phyloP scores from a whole-genome alignment of 805 yeast species.

The Metschnikowia lunata region DNA sequence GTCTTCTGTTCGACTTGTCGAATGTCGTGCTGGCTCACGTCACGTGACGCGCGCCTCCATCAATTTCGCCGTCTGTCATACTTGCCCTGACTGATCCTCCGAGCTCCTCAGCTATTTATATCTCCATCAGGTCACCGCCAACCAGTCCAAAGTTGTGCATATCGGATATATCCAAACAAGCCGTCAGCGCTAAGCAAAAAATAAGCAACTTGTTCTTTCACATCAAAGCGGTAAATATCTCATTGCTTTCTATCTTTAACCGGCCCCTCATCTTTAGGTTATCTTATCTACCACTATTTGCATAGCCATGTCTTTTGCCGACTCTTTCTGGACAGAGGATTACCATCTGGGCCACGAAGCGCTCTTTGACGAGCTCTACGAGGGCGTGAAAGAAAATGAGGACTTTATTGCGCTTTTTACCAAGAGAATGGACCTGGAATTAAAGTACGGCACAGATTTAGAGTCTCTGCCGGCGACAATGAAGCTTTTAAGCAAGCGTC shows the following conservation, averaged over 20 bases:
- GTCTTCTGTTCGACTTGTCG: too few relatives aligned
- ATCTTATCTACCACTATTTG: not conserved
- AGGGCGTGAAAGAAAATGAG: conserved; percentile 67
- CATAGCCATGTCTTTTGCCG: conserved; percentile 57
- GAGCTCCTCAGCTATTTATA: too few relatives aligned
- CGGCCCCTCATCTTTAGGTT: not conserved
- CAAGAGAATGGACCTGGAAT: conserved; percentile 70
- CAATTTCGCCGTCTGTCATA: too few relatives aligned
- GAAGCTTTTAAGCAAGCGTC: conserved; percentile 40
- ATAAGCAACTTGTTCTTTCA: too few relatives aligned
- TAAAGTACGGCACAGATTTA: conserved; percentile 56
- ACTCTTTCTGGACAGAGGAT: conserved; percentile 73
- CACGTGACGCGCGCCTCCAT: too few relatives aligned
- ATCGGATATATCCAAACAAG: too few relatives aligned
- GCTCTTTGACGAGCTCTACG: conserved; percentile 49
- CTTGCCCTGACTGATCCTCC: too few relatives aligned
- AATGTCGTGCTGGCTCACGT: too few relatives aligned
- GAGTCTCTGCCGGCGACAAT: conserved; percentile 37
- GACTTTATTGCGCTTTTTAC: conserved; percentile 63
- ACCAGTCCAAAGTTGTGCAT: too few relatives aligned
- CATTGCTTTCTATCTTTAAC: not conserved
- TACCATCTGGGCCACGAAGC: conserved; percentile 50
- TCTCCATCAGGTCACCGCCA: too few relatives aligned
- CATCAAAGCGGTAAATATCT: too few relatives aligned
- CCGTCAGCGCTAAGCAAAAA: too few relatives aligned